Percentiles rank a stretch among this genome's conserved stretches.
Evolutionary conservation across 805 yeast genomes (phyloP).

Genomic region (Wickerhamomyces strasburgensis): DNA sequence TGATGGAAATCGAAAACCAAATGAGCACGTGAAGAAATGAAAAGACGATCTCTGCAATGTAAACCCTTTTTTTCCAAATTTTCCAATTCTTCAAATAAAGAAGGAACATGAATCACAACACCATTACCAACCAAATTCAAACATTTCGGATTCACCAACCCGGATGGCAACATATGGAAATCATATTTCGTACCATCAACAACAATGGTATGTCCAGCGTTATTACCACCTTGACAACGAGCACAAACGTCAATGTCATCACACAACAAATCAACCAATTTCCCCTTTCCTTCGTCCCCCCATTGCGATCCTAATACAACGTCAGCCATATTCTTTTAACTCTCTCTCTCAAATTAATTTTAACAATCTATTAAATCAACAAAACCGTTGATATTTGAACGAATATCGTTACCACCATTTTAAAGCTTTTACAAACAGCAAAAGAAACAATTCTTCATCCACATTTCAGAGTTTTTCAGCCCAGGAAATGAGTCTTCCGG

Average conservation of each 20-base stretch:
- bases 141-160: slow-evolving; percentile 93
- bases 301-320: slow-evolving; percentile 98
- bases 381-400: slow-evolving; percentile 14
- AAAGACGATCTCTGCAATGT: slow-evolving; percentile 56
- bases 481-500: too few species aligned
- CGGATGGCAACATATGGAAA: slow-evolving; percentile 98
- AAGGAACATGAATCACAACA: slow-evolving; percentile 93
- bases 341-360: background rate
- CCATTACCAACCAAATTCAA: slow-evolving; percentile 90
- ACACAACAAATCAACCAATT: slow-evolving; percentile 90
- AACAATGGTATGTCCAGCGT: slow-evolving; percentile 98
- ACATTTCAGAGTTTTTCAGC: too few species aligned
- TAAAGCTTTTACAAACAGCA: too few species aligned
- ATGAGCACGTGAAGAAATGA: slow-evolving; percentile 91
- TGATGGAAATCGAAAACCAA: slow-evolving; percentile 98
- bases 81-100: slow-evolving; percentile 82
- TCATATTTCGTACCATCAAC: slow-evolving; percentile 86
- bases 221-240: slow-evolving; percentile 98
- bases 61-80: slow-evolving; percentile 80
- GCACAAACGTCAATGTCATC: slow-evolving; percentile 96
- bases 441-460: too few species aligned
- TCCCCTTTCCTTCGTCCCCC: slow-evolving; percentile 99
- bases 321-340: slow-evolving; percentile 32
- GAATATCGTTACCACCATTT: slow-evolving; percentile 15
- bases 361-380: slow-evolving; percentile 6